These are phyloP conservation scores for Acanthamoeba healyi DNA, from an alignment of 208 protist species.

Conservation along the genomic window DNA sequence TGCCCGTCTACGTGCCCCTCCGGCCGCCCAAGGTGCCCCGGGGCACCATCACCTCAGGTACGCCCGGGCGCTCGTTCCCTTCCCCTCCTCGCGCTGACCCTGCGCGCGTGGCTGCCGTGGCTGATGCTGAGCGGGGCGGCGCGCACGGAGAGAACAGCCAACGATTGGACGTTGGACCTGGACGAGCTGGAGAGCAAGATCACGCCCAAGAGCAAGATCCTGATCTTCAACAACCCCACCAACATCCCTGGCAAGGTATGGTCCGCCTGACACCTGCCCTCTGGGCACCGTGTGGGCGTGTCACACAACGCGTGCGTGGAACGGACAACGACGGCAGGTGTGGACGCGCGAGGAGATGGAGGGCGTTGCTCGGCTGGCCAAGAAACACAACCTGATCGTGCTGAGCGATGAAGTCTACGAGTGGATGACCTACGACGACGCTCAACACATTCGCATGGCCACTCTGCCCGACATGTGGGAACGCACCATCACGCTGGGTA, in stretches of 20 bases:
- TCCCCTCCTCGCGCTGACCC: neutral
- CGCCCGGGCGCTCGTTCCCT: neutral
- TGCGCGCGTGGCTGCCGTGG: too few relatives aligned
- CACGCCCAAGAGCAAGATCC: slow-evolving; percentile 90
- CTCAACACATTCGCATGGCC: slow-evolving; percentile 75
- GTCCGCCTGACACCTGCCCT: slow-evolving; percentile 78
- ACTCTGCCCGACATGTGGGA: slow-evolving; percentile 92
- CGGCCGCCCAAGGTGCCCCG: slow-evolving; percentile 59
- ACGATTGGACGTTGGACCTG: slow-evolving; percentile 78
- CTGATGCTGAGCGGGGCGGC: too few relatives aligned
- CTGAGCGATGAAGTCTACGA: slow-evolving; percentile 91
- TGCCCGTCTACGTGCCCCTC: slow-evolving; percentile 91
- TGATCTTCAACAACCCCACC: slow-evolving; percentile 95
- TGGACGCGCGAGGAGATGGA: slow-evolving; percentile 86
- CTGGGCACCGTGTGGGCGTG: too few relatives aligned
- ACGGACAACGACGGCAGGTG: too few relatives aligned
- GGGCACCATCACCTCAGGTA: slow-evolving; percentile 43
- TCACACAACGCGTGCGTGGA: too few relatives aligned
- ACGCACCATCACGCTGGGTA: slow-evolving; percentile 94
- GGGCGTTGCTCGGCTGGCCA: slow-evolving; percentile 90
- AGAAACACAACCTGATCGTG: slow-evolving; percentile 82
- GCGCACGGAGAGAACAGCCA: neutral
- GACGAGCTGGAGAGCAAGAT: slow-evolving; percentile 89
- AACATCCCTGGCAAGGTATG: slow-evolving; percentile 92
- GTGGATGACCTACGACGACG: slow-evolving; percentile 90